A percentile compares a stretch with the other conserved stretches of the same genome.
These are phyloP conservation scores for barley (Hordeum vulgare) DNA, from an alignment of 176 grass and related monocot species.

Conservation along the genomic window MorexV3_pseudomolecules_assembly NC_058518.1:452942633-452943132, in stretches of 20 bases:
- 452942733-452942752: background rate
- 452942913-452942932: no score
- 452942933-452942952: no score
- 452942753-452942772: background rate
- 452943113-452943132: no score
- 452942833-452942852: background rate
- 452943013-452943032: no score
- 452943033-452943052: no score
- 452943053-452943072: no score
- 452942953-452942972: no score
- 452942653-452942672: constrained; percentile 48
- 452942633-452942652: background rate
- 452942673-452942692: constrained; percentile 33
- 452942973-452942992: no score
- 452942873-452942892: background rate
- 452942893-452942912: no score
- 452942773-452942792: background rate
- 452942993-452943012: no score
- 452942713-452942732: background rate
- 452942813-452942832: constrained; percentile 14
- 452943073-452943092: no score
- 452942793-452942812: background rate
- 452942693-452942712: constrained; percentile 17
- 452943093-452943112: no score
- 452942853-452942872: constrained; percentile 15